Base-by-base conservation (phyloP, 2,329 filamentous ascomycete genomes). In the Alternaria burnsii region DNA sequence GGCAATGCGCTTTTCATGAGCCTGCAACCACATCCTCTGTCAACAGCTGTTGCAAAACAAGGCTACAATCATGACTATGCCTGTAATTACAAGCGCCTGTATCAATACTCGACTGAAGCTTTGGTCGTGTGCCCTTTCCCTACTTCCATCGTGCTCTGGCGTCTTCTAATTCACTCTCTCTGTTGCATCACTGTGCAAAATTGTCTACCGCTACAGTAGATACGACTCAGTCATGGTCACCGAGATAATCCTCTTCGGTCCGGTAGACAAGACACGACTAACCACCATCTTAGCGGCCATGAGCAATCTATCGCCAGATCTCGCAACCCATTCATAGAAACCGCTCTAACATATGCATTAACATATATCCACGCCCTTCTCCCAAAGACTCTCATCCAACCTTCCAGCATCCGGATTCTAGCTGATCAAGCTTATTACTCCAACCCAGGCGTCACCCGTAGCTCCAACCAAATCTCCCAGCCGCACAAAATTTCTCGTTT, bases 351-450 rank as follows among this genome's bases (percentile, higher is more conserved):
- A 79, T 98, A 97, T 82, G 91, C 88, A 56, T 86, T 98, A 70
- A 95, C 91, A 56, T 97, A 97, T 80, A 89, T 92, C 77, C 84
- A 79, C 73, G 80, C 78, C 75, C 81, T 79, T 67, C 81, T 67
- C 67, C 81, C 74, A 16, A 59, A 78, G 84, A 80, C 65, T 10
- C 85, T 80, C 74, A 88, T 95, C 73, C 85, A 85, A 14, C 87
- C 93, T 4, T 82, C 90, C 30, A 88, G 88, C 14, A 87, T 98
- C 77, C 93, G 91, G 62, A 94, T 99, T 76, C 87, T 98, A 36
- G 94, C 95, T 61, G 93, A 97, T 81, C 94, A 95, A 74, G 92
- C 96, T 82, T 99, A 99, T 85, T 99, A 98, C 83, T 97, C 95
- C 61, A 59, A 76, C 72, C 24, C 73, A 69, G 59, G 74, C 71